These are phyloP conservation scores for Phytophthora palmivora DNA, from an alignment of 352 stramenopile species.

Conservation along the genomic window DNA sequence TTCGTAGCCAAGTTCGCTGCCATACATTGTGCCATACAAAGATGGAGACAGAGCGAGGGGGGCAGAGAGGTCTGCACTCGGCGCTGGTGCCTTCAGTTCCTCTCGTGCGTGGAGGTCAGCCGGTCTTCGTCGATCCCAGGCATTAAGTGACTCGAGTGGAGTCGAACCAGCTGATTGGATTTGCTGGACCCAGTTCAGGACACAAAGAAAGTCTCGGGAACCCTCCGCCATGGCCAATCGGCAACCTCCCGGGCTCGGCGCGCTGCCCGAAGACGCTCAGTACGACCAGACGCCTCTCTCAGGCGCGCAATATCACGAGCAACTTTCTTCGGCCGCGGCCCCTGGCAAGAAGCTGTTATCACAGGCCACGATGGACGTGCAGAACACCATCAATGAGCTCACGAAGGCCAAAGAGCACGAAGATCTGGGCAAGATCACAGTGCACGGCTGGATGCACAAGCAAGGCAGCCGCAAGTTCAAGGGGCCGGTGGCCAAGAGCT, in stretches of 20 bases:
- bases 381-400: conserved; percentile 73
- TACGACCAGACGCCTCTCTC: conserved; percentile 44
- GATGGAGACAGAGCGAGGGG: conserved; percentile 1
- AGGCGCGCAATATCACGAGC: conserved; percentile 35
- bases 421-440: conserved; percentile 66
- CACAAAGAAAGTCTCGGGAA: conserved; percentile 37
- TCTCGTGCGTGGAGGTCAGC: conserved; percentile 31
- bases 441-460: conserved; percentile 90
- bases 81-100: conserved; percentile 10
- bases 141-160: conserved; percentile 5
- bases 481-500: conserved; percentile 80
- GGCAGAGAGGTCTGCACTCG: conserved; percentile 10
- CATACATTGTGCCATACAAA: conserved; percentile 21
- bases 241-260: conserved; percentile 23
- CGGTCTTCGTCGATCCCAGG: conserved; percentile 17
- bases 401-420: conserved; percentile 60
- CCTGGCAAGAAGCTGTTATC: conserved; percentile 40
- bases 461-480: conserved; percentile 85
- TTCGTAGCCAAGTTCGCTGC: conserved; percentile 13
- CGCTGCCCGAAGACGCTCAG: conserved; percentile 43
- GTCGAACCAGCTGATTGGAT: conserved; percentile 27
- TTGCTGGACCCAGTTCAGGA: conserved; percentile 15
- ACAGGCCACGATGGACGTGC: conserved; percentile 46
- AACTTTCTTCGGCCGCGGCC: conserved; percentile 29
- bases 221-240: conserved; percentile 37